Conservation (phyloP, 1,139 yeast species). For the Saccharomyces hybrid region DNA sequence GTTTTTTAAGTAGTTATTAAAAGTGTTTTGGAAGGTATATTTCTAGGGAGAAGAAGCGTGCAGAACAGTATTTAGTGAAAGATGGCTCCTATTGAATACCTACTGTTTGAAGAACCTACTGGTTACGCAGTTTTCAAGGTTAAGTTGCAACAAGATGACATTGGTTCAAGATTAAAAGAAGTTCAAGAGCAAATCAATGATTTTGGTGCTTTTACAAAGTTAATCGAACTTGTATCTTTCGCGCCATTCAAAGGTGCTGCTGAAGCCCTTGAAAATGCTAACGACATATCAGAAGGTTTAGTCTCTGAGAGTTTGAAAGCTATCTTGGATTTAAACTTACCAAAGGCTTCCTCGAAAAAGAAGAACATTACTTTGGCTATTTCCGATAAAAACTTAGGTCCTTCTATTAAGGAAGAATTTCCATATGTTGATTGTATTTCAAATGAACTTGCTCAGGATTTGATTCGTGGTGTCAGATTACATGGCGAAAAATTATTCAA, state of each 20-base stretch:
- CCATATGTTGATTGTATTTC: conserved; percentile 87
- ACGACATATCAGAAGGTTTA: conserved; percentile 94
- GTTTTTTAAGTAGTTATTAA: not conserved
- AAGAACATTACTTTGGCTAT: conserved; percentile 72
- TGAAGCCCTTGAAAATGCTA: conserved; percentile 96
- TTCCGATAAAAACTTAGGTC: conserved; percentile 93
- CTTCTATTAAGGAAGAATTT: conserved; percentile 85
- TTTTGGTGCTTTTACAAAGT: conserved; percentile 80
- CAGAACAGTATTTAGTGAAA: conserved; percentile 1
- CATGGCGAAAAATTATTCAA: conserved; percentile 85
- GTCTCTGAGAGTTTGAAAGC: conserved; percentile 89
- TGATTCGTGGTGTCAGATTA: conserved; percentile 88
- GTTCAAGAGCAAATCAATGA: conserved; percentile 90
- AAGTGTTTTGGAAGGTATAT: not conserved
- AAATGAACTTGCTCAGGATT: conserved; percentile 88
- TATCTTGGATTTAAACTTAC: conserved; percentile 81
- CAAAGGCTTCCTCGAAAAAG: conserved; percentile 65
- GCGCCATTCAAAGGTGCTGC: conserved; percentile 99
- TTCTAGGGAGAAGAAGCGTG: not conserved
- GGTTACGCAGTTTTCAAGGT: conserved; percentile 97
- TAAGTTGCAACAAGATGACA: conserved; percentile 85
- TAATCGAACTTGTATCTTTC: conserved; percentile 88
- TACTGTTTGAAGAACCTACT: conserved; percentile 96
- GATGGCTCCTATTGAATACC: conserved; percentile 71
- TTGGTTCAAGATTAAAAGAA: conserved; percentile 85